Evolutionary conservation across 371 early-diverging fungal species (phyloP).

Genomic region (Entomophthora muscae): DNA sequence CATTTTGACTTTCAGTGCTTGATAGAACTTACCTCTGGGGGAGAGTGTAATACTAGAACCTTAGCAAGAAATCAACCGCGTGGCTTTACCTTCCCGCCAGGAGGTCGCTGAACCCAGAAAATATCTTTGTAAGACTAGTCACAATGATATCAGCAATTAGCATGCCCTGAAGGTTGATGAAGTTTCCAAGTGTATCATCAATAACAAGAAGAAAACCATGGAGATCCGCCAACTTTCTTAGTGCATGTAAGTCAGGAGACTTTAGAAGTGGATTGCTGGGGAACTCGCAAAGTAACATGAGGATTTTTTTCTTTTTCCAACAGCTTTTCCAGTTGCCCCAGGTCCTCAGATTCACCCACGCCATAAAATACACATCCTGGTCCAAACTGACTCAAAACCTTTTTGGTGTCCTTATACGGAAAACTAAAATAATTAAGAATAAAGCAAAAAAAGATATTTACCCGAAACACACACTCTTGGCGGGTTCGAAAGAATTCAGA

Average conservation of each 20-base stretch:
- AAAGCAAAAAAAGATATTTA: constrained; percentile 15
- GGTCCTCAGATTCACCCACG: constrained; percentile 47
- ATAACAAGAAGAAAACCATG: constrained; percentile 65
- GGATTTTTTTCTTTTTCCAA: constrained; percentile 36
- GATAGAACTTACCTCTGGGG: constrained; percentile 41
- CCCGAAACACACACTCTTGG: constrained; percentile 82
- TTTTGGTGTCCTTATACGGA: constrained; percentile 86
- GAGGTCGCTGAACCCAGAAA: constrained; percentile 90
- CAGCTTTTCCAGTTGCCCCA: constrained; percentile 44
- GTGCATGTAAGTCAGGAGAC: constrained; percentile 50
- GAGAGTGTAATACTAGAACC: constrained; percentile 59
- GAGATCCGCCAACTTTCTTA: constrained; percentile 55
- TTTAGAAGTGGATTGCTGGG: constrained; percentile 86
- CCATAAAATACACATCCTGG: constrained; percentile 74
- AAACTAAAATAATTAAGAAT: constrained; percentile 19
- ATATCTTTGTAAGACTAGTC: constrained; percentile 83
- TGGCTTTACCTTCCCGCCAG: constrained; percentile 76
- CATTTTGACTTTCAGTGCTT: constrained; percentile 27
- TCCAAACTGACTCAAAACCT: constrained; percentile 86
- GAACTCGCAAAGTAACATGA: constrained; percentile 78
- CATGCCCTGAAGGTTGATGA: constrained; percentile 64
- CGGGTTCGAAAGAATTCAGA: constrained; percentile 21
- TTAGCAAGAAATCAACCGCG: too few species aligned
- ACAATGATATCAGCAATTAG: constrained; percentile 75
- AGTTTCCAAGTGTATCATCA: constrained; percentile 90